These are phyloP conservation scores for Comarum palustre DNA, from an alignment of 306 rosid genomes.

Conservation along the genomic window DNA sequence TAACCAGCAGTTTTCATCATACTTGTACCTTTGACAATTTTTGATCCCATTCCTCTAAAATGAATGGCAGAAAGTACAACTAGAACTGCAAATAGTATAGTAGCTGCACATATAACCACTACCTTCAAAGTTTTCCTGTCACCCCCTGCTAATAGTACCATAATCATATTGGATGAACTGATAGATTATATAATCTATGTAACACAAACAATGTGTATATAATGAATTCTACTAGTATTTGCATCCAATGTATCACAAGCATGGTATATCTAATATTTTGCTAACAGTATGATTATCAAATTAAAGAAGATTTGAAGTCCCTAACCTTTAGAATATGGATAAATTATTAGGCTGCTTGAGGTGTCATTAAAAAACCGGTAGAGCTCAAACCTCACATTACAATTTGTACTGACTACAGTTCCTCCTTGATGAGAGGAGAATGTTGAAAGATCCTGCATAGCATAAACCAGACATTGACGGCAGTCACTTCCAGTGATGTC, in stretches of 20 bases:
- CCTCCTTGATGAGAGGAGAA: slow-evolving; percentile 31
- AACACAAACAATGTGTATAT: not conserved
- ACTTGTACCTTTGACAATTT: slow-evolving; percentile 27
- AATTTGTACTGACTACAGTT: slow-evolving; percentile 34
- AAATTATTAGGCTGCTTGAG: slow-evolving; percentile 22
- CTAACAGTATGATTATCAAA: not conserved
- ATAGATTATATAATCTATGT: not conserved
- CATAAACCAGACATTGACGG: slow-evolving; percentile 36
- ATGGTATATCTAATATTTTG: not conserved
- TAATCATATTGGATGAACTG: not conserved
- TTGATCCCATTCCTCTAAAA: not conserved
- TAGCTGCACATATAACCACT: slow-evolving; percentile 29
- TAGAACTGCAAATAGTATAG: slow-evolving; percentile 24
- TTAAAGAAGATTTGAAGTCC: not conserved
- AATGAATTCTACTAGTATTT: not conserved
- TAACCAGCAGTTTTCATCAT: not conserved
- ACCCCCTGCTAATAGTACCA: slow-evolving; percentile 17
- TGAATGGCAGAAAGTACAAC: slow-evolving; percentile 19
- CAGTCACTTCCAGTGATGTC: slow-evolving; percentile 34
- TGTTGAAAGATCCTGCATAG: slow-evolving; percentile 31
- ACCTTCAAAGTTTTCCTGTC: slow-evolving; percentile 46
- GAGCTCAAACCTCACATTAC: slow-evolving; percentile 43
- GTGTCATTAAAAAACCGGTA: slow-evolving; percentile 31
- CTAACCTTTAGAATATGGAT: slow-evolving; percentile 32
- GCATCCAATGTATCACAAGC: not conserved